Conservation (phyloP, 2,329 filamentous ascomycete genomes). For the Cladosporium sp. region DNA sequence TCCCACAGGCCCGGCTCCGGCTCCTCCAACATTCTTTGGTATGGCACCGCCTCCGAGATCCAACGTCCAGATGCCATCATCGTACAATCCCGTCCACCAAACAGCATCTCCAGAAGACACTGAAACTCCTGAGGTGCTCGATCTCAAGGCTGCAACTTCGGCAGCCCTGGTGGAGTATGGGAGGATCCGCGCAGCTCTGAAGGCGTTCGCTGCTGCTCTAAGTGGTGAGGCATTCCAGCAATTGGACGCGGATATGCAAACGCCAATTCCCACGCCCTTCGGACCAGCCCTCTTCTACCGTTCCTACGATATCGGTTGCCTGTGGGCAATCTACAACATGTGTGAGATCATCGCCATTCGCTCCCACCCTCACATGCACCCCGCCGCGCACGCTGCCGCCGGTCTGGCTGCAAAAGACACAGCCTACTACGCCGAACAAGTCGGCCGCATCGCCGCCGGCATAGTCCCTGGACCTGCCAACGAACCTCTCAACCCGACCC, state of each 20-base stretch:
- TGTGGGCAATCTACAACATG: conserved; percentile 87
- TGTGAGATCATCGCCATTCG: conserved; percentile 77
- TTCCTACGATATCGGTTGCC: conserved; percentile 78
- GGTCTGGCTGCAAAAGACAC: conserved; percentile 72
- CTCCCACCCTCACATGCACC: conserved; percentile 84
- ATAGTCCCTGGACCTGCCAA: conserved; percentile 48
- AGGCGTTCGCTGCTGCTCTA: conserved; percentile 60
- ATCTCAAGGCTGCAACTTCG: conserved; percentile 62
- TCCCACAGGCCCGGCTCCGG: conserved; percentile 16
- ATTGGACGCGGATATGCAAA: conserved; percentile 62
- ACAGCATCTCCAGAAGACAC: conserved; percentile 19
- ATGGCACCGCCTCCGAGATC: conserved; percentile 42
- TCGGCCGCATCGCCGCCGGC: conserved; percentile 78
- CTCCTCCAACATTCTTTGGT: conserved; percentile 50
- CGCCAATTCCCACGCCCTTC: conserved; percentile 67
- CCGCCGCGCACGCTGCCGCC: conserved; percentile 81
- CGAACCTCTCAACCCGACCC: conserved; percentile 65
- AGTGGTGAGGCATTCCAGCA: conserved; percentile 69
- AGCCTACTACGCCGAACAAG: conserved; percentile 63
- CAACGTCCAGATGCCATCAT: conserved; percentile 40
- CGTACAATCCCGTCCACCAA: conserved; percentile 29
- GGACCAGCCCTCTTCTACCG: conserved; percentile 77
- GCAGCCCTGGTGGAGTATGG: conserved; percentile 76
- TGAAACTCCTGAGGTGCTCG: conserved; percentile 27
- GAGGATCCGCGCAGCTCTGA: conserved; percentile 66